phyloP scores from a whole-genome alignment of 805 yeast species.

The Debaryomyces maramus region DNA sequence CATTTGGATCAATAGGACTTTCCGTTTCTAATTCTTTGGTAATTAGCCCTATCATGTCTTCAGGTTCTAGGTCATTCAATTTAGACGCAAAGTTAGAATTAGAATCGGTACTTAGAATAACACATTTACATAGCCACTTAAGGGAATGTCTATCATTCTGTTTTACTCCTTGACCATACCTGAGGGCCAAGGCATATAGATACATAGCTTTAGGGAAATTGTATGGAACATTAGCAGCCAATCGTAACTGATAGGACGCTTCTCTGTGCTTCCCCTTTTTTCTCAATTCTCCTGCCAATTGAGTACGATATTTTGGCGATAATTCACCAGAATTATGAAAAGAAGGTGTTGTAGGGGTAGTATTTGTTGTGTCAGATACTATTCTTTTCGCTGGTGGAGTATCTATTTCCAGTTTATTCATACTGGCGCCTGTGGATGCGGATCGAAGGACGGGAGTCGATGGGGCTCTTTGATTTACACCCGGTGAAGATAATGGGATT shows the following conservation, averaged over 20 bases:
- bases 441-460: constrained; percentile 7
- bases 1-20: constrained; percentile 26
- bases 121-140: constrained; percentile 57
- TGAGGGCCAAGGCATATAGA: constrained; percentile 64
- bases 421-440: constrained; percentile 4
- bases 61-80: constrained; percentile 27
- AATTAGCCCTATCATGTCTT: constrained; percentile 28
- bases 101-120: constrained; percentile 16
- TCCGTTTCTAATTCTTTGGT: constrained; percentile 23
- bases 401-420: neutral
- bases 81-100: constrained; percentile 19
- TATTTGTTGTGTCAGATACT: constrained; percentile 11
- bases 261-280: constrained; percentile 62
- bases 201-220: constrained; percentile 60
- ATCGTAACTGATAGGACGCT: constrained; percentile 65
- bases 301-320: constrained; percentile 35
- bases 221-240: constrained; percentile 62
- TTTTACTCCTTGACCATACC: constrained; percentile 68
- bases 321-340: constrained; percentile 17
- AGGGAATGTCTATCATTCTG: constrained; percentile 55
- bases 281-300: constrained; percentile 50
- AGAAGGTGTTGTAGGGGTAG: constrained; percentile 1
- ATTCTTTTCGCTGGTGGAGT: constrained; percentile 10
- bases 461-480: constrained; percentile 7
- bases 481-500: constrained; percentile 8